These are phyloP conservation scores for Oryza nivara DNA, from an alignment of 176 grass and related monocot species.

Conservation along the genomic window DNA sequence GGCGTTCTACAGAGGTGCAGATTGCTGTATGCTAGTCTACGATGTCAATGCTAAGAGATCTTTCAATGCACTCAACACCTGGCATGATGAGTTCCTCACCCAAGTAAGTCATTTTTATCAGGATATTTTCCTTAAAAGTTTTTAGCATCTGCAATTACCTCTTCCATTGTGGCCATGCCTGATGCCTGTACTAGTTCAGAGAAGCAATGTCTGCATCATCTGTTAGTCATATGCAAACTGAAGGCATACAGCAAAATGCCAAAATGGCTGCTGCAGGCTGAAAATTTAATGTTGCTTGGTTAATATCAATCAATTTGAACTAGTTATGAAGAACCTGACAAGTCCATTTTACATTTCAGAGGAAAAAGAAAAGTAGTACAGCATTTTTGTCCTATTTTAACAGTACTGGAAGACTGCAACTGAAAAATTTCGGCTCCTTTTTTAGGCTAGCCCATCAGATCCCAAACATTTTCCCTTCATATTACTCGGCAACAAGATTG, in stretches of 20 bases:
- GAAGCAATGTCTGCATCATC: neutral
- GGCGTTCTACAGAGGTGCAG: constrained; percentile 93
- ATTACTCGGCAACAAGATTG: constrained; percentile 90
- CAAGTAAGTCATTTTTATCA: constrained; percentile 54
- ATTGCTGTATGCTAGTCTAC: constrained; percentile 93
- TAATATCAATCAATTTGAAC: neutral
- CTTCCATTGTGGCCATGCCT: neutral
- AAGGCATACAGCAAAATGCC: constrained; percentile 12
- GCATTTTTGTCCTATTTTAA: neutral
- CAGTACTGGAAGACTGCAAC: constrained; percentile 14
- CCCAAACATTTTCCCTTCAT: constrained; percentile 85
- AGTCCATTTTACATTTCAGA: neutral
- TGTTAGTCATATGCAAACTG: neutral
- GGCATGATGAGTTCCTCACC: constrained; percentile 94
- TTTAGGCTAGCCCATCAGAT: constrained; percentile 74
- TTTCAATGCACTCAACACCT: constrained; percentile 80
- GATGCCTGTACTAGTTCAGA: neutral
- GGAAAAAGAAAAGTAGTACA: neutral
- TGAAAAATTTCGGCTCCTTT: neutral
- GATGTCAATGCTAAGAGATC: constrained; percentile 85
- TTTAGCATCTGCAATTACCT: neutral
- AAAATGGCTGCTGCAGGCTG: neutral
- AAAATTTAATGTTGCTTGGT: constrained; percentile 13
- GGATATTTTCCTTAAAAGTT: neutral
- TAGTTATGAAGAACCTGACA: neutral